phyloP scores from a whole-genome alignment of 192 early-diverging fungal species.

The Pilaira anomala region DNA sequence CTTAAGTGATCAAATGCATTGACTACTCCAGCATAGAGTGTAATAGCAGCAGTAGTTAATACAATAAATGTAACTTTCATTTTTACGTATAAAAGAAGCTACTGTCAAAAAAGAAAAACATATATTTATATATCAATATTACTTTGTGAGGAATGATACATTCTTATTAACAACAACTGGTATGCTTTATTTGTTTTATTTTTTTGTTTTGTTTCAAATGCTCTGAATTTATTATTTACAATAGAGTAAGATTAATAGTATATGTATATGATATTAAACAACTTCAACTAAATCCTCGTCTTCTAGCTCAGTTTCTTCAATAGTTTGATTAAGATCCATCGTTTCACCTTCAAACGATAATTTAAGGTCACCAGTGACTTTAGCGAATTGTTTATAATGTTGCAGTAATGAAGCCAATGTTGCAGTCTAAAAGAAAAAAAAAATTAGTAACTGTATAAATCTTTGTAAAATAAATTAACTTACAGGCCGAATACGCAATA shows the following conservation, averaged over 20 bases:
- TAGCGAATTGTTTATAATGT: slow-evolving; percentile 39
- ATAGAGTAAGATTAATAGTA: no score
- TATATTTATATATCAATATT: no score
- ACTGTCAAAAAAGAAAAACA: no score
- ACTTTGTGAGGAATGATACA: no score
- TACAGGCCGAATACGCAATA: slow-evolving; percentile 23
- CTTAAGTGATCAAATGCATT: background rate
- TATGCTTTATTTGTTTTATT: no score
- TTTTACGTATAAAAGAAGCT: background rate
- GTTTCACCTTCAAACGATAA: slow-evolving; percentile 56
- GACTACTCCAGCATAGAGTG: background rate
- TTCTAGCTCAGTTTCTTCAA: slow-evolving; percentile 57
- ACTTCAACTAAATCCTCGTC: slow-evolving; percentile 54
- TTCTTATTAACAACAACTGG: no score
- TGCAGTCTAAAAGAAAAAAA: slow-evolving; percentile 31
- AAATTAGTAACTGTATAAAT: background rate
- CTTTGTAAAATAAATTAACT: background rate
- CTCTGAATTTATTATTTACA: no score
- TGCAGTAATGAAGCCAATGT: slow-evolving; percentile 44
- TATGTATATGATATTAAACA: background rate
- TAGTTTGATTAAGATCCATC: slow-evolving; percentile 32
- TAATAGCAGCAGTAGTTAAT: background rate
- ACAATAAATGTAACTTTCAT: background rate
- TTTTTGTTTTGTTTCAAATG: no score
- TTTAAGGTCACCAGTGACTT: slow-evolving; percentile 25